Percentiles rank a stretch among this genome's conserved stretches.
These are phyloP conservation scores for Zymoseptoria ardabiliae DNA, from an alignment of 2,329 filamentous ascomycete species.

Conservation along the genomic window DNA sequence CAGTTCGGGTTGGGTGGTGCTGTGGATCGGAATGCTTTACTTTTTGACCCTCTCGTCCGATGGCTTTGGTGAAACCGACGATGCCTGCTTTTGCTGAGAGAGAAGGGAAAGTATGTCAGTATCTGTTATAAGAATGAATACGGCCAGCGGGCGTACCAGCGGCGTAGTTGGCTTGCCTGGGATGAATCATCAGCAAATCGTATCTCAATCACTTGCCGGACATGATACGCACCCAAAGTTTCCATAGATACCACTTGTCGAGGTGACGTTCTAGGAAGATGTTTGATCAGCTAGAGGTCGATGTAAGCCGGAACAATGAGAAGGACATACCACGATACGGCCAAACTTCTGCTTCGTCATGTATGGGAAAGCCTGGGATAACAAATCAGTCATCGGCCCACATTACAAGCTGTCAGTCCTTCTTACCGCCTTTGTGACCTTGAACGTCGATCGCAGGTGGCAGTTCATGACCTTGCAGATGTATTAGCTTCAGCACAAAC, in stretches of 20 bases:
- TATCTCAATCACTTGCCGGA: constrained; percentile 66
- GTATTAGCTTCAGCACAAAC: not conserved
- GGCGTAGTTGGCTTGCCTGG: constrained; percentile 88
- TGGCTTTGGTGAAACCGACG: constrained; percentile 82
- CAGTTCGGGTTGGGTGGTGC: not conserved
- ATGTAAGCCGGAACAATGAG: no score
- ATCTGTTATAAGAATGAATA: not conserved
- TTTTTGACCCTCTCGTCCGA: constrained; percentile 86
- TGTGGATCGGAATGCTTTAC: constrained; percentile 53
- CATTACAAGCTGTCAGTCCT: not conserved
- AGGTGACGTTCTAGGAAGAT: constrained; percentile 65
- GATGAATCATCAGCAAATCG: constrained; percentile 72
- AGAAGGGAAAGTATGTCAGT: not conserved
- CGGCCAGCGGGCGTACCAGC: constrained; percentile 37
- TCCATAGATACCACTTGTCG: constrained; percentile 92
- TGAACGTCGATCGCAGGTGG: constrained; percentile 87
- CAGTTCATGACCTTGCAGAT: constrained; percentile 63
- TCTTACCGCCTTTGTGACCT: constrained; percentile 70
- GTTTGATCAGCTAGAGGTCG: not conserved
- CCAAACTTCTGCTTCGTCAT: constrained; percentile 98
- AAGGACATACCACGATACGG: constrained; percentile 54
- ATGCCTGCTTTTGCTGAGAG: constrained; percentile 53
- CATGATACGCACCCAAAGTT: constrained; percentile 75
- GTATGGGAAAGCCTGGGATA: constrained; percentile 67
- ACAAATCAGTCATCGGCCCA: not conserved